phyloP scores from a whole-genome alignment of 768 basidiomycete genomes.

The Lactarius indigo region DNA sequence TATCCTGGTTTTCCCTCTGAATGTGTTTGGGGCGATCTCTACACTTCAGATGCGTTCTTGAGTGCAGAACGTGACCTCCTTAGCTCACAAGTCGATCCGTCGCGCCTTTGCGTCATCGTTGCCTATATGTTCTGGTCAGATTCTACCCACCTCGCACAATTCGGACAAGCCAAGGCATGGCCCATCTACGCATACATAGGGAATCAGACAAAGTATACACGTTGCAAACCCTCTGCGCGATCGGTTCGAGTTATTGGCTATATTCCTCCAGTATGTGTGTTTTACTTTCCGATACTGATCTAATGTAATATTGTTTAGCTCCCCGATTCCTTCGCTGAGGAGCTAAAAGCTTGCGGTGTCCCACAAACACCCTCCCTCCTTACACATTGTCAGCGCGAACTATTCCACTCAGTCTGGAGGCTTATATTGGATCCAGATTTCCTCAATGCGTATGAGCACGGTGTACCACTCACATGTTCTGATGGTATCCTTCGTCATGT shows the following conservation, averaged over 20 bases:
- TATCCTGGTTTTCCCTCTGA: not conserved
- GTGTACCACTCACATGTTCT: conserved; percentile 24
- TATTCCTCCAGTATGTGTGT: conserved; percentile 16
- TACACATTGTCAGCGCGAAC: conserved; percentile 28
- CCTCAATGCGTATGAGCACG: conserved; percentile 27
- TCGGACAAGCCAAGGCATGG: conserved; percentile 29
- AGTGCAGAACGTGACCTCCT: not conserved
- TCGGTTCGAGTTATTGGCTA: conserved; percentile 28
- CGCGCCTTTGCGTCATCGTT: conserved; percentile 18
- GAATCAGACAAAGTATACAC: conserved; percentile 26
- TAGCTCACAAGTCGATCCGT: conserved; percentile 16
- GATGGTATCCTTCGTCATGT: conserved; percentile 28
- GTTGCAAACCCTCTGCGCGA: conserved; percentile 6
- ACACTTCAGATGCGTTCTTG: not conserved
- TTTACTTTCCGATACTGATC: too few species aligned
- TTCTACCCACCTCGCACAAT: conserved; percentile 27
- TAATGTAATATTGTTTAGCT: conserved; percentile 7
- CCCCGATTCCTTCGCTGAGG: conserved; percentile 21
- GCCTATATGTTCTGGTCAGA: conserved; percentile 27
- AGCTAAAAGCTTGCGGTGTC: not conserved
- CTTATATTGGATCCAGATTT: conserved; percentile 27
- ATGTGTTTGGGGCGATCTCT: not conserved
- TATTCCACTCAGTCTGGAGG: conserved; percentile 27
- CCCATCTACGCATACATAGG: conserved; percentile 29
- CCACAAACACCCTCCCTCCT: conserved; percentile 4